Evolutionary conservation across 2,329 filamentous ascomycete species (phyloP), one percentile per base, ranked within the genome.

Genomic region (Fusarium zealandicum): DNA sequence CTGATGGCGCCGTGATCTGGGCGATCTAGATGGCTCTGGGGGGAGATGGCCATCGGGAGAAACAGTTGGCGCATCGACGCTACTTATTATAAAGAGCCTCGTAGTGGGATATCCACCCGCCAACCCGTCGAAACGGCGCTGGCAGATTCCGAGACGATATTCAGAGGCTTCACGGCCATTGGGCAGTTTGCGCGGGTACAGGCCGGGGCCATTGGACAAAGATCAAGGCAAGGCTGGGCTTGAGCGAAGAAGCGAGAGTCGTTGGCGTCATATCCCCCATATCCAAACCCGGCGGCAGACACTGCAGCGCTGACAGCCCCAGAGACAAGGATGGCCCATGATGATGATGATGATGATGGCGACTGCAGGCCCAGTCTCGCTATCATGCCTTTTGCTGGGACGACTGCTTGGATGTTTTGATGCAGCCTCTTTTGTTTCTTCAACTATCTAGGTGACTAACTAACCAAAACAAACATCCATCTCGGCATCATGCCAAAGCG

Each of bases 251-350:
- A 35, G 18, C 25, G 31, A 40, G 45, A 61, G 60, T 63, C 60
- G 52, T 63, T 61, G 60, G 59, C 60, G 60, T 63, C 60, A 63
- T 63, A 61, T 54, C n/a, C n/a, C n/a, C n/a, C n/a, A n/a, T n/a
- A n/a, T 46, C 50, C 20, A 25, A 32, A 25, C 22, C 25, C 25
- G 22, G 12, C 28, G 30, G 25, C 44, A 22, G 28, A 16, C 16
- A 25, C 10, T 41, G 30, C 42, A 18, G 17, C 39, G 44, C 43
- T 20, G 16, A n/a, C 22, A 28, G 22, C 12, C 13, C 36, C 25
- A 45, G 28, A 20, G 42, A 62, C 38, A 16, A 14, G 20, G 22
- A 14, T 48, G 31, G 9, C 22, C 22, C 22, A 25, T 25, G 22
- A 5, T 25, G 22, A 7, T 25, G 8, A 25, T 25, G 20, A 6